These are phyloP conservation scores for Pseudonitzschia delicatissima DNA, from an alignment of 108 stramenopile species.

Conservation along the genomic window DNA sequence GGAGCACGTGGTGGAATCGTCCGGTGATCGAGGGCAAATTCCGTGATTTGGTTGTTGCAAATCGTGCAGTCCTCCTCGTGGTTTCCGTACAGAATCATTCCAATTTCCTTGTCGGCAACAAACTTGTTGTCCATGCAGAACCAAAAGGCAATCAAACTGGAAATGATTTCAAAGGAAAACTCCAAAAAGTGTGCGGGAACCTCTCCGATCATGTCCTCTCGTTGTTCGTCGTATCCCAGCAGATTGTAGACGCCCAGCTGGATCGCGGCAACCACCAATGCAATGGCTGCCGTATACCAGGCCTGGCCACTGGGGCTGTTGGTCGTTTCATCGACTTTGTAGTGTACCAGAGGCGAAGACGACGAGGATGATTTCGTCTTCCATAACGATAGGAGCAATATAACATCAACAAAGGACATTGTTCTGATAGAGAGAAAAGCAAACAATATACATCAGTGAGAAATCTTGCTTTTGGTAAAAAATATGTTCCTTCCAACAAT, in stretches of 20 bases:
- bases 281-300: not conserved
- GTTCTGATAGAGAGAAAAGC: slow-evolving; percentile 11
- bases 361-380: not conserved
- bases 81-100: slow-evolving; percentile 34
- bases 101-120: slow-evolving; percentile 37
- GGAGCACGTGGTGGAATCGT: too few species aligned
- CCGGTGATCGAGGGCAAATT: too few species aligned
- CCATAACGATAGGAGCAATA: not conserved
- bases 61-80: slow-evolving; percentile 19
- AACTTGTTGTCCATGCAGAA: slow-evolving; percentile 45
- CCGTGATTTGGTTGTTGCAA: not conserved
- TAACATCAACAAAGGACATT: slow-evolving; percentile 2
- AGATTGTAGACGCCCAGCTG: slow-evolving; percentile 5
- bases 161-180: slow-evolving; percentile 32
- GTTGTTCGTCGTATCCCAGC: slow-evolving; percentile 9
- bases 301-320: not conserved
- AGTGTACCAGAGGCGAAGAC: too few species aligned
- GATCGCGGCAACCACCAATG: not conserved
- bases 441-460: slow-evolving; percentile 29
- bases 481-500: too few species aligned
- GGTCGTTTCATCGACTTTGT: not conserved
- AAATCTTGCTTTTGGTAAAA: too few species aligned
- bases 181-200: slow-evolving; percentile 37
- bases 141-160: slow-evolving; percentile 32
- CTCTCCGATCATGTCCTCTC: slow-evolving; percentile 8